Evolutionary conservation across 2,329 filamentous ascomycete species (phyloP), one percentile per base, ranked within the genome.

Genomic region (Alternaria gaisen): DNA sequence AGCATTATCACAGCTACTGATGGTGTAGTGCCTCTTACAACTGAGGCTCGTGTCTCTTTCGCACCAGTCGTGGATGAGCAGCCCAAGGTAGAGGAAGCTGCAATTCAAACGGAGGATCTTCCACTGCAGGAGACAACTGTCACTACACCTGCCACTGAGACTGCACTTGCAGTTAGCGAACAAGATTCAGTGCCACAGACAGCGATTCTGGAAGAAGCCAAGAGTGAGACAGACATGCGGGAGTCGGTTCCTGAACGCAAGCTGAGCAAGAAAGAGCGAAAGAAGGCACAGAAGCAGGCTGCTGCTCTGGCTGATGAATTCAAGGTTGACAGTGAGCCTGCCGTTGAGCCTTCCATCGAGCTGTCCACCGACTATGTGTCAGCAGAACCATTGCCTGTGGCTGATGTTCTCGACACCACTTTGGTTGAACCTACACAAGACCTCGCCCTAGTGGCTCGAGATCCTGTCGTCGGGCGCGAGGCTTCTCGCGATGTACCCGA

Each of bases 211-310:
- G 56, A 60, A 7, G 36, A 61, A 20, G 28, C 22, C 36, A 58
- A 54, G 20, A 56, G 62, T n/a, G 10, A 24, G 7, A 30, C 54
- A 5, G 60, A 59, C 10, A 2, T 44, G n/a, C 67, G 71, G 36
- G 66, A 57, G 54, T 68, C 70, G 10, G 32, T 44, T 9, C 58
- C 72, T n/a, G 60, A 43, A 43, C 73, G 68, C 41, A 76, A 74
- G 59, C 63, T 75, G n/a, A 76, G 72, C 63, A 76, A 77, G 62
- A 76, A 76, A 40, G 73, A 77, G 40, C 74, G 72, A 63, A 76
- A 72, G 61, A 76, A 70, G 52, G 64, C 69, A 9, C 68, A 68
- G 56, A 74, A 72, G 52, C 72, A 72, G 41, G 57, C 66, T 22
- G 46, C 52, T 18, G 43, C 53, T 18, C 34, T 50, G 41, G 58